Conservation (phyloP, 2,329 filamentous ascomycete genomes). For the Exophiala sp. region DNA sequence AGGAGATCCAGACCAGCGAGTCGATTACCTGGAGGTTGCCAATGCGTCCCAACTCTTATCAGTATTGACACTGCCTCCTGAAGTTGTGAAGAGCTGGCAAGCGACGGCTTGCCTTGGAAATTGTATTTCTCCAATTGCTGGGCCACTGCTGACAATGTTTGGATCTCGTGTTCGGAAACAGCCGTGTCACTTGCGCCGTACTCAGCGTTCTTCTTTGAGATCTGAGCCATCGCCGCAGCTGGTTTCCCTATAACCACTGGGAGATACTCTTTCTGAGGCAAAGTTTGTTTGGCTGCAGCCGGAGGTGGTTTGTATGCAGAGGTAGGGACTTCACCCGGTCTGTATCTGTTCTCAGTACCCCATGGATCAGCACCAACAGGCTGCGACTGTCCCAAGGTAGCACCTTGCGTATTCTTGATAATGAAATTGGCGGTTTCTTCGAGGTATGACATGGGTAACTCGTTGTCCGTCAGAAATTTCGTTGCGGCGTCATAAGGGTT, state of each 20-base stretch:
- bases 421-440: constrained; percentile 95
- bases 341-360: constrained; percentile 74
- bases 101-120: constrained; percentile 28
- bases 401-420: constrained; percentile 80
- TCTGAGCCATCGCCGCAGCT: constrained; percentile 69
- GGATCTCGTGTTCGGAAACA: constrained; percentile 68
- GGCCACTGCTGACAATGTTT: constrained; percentile 59
- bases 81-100: constrained; percentile 34
- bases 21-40: constrained; percentile 71
- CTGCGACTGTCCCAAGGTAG: constrained; percentile 63
- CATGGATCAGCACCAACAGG: constrained; percentile 64
- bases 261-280: constrained; percentile 78
- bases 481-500: constrained; percentile 90
- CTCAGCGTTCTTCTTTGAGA: constrained; percentile 66
- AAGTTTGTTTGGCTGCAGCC: constrained; percentile 31
- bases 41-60: constrained; percentile 69
- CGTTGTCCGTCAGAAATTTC: constrained; percentile 85
- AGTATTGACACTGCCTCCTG: constrained; percentile 53
- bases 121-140: constrained; percentile 56
- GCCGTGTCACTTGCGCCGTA: constrained; percentile 72
- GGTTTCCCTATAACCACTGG: constrained; percentile 71
- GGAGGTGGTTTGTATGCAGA: constrained; percentile 35
- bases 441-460: constrained; percentile 80
- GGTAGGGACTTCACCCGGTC: constrained; percentile 61
- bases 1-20: constrained; percentile 83